Base-by-base conservation (phyloP, 2,329 filamentous ascomycete species). In the Neurospora sp. region DNA sequence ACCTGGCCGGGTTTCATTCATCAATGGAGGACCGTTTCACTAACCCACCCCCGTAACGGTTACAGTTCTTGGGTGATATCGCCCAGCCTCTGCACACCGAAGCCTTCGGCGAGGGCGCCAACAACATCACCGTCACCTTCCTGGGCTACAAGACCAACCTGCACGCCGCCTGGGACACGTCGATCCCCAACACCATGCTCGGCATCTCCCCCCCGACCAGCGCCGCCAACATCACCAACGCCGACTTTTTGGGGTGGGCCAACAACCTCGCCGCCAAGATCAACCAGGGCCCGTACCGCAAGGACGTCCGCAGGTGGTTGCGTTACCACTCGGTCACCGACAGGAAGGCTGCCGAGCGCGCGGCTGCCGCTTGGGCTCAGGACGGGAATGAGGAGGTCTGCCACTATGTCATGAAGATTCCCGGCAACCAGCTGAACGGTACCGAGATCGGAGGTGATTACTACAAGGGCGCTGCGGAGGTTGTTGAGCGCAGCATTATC, bases 91-190 rank as follows among this genome's bases (percentile, higher is more conserved):
- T 87, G 6, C 85, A 87, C 76, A 83, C 82, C 73, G 85, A 87
- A 76, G 81, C 81, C 10, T 80, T 85, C 68, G 80, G 83, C 39
- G 75, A 82, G 0, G 88, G 88, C 46, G 87, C 86, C 3, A 89
- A 88, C 75, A 77, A 77, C n/a, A 86, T 89, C 72, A 73, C 78
- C 0, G 87, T 89, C 6, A 79, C 78, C 1, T 90, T 86, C 76
- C 78, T 83, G 68, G 81, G 82, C 15, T 79, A 82, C 33, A 74
- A 75, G 43, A 85, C 85, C 37, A 90, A 90, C 76, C 81, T 90
- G 6, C 88, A 90, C 76, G 77, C 84, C 4, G 81, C 86, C 67
- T 90, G 88, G 88, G 88, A 90, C 75, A 86, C 83, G 6, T 79
- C 82, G 67, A 88, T 89, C 71, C 84, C 86, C 11, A 82, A 87